These are phyloP conservation scores for Psilocybe subaeruginosa DNA, from an alignment of 768 basidiomycete species.

Conservation along the genomic window DNA sequence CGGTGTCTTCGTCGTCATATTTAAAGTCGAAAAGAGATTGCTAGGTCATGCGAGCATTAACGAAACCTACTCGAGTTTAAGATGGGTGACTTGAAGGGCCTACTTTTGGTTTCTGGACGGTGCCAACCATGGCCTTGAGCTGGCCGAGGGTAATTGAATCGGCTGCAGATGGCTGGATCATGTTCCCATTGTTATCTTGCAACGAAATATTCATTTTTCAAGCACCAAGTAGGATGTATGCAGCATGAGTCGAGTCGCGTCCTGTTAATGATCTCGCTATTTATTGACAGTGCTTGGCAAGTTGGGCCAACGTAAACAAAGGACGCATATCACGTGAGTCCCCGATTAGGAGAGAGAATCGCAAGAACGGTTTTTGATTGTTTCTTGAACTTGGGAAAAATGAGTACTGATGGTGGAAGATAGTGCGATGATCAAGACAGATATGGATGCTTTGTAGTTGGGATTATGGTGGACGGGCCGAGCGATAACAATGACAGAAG, in stretches of 20 bases:
- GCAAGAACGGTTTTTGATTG: too few species aligned
- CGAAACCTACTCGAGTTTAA: not conserved
- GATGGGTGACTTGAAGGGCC: constrained; percentile 17
- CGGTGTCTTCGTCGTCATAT: constrained; percentile 95
- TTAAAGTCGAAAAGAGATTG: constrained; percentile 90
- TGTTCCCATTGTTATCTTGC: constrained; percentile 23
- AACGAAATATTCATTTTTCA: constrained; percentile 19
- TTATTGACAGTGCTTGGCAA: not conserved
- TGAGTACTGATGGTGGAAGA: too few species aligned
- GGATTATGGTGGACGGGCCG: too few species aligned
- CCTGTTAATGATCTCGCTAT: not conserved
- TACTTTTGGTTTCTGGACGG: constrained; percentile 79
- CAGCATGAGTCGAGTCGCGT: not conserved
- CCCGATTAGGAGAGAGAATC: too few species aligned
- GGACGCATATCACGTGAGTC: too few species aligned
- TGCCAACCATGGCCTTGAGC: constrained; percentile 71
- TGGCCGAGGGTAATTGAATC: constrained; percentile 80
- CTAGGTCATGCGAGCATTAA: constrained; percentile 37
- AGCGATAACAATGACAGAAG: too few species aligned
- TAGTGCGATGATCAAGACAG: too few species aligned
- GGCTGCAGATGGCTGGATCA: constrained; percentile 27
- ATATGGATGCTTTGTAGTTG: too few species aligned
- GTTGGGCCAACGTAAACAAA: not conserved
- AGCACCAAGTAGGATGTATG: not conserved
- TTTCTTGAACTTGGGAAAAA: too few species aligned